These are phyloP conservation scores for Fusarium robinianum DNA, from an alignment of 2,329 filamentous ascomycete species.

Conservation along the genomic window DNA sequence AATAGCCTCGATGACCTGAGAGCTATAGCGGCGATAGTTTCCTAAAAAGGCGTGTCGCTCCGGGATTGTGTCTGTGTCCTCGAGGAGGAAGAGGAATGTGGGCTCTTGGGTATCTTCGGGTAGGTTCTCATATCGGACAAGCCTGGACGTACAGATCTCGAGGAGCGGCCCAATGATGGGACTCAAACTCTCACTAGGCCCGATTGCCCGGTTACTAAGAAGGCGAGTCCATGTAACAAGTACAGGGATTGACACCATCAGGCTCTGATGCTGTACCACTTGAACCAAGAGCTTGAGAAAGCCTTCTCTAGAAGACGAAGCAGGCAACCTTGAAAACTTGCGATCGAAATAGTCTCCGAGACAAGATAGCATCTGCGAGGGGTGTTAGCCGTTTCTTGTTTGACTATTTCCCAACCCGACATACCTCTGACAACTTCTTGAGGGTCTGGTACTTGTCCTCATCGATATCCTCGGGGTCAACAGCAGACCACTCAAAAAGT, in stretches of 20 bases:
- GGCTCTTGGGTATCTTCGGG: slow-evolving; percentile 81
- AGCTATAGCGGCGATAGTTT: slow-evolving; percentile 91
- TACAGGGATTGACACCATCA: slow-evolving; percentile 91
- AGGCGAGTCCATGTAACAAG: slow-evolving; percentile 88
- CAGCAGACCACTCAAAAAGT: slow-evolving; percentile 78
- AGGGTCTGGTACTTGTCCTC: slow-evolving; percentile 90
- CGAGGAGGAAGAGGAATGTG: slow-evolving; percentile 79
- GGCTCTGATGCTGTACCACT: slow-evolving; percentile 81
- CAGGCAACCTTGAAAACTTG: slow-evolving; percentile 68
- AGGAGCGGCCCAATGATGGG: slow-evolving; percentile 74
- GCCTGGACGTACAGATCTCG: slow-evolving; percentile 78
- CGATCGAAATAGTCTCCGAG: slow-evolving; percentile 83
- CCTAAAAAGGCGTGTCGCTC: slow-evolving; percentile 94
- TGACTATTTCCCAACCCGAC: slow-evolving; percentile 20
- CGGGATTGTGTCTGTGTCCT: slow-evolving; percentile 93
- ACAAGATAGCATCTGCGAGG: slow-evolving; percentile 74
- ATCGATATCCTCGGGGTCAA: slow-evolving; percentile 81
- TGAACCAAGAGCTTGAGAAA: slow-evolving; percentile 80
- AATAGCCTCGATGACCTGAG: slow-evolving; percentile 83
- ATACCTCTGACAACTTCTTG: slow-evolving; percentile 92
- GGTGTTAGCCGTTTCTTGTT: neutral
- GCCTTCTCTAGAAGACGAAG: slow-evolving; percentile 67
- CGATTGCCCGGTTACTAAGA: slow-evolving; percentile 71
- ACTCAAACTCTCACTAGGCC: slow-evolving; percentile 63
- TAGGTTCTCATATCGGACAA: slow-evolving; percentile 86